Evolutionary conservation across 2,329 filamentous ascomycete genomes (phyloP).

Genomic region (Phyllosticta citribraziliensis): DNA sequence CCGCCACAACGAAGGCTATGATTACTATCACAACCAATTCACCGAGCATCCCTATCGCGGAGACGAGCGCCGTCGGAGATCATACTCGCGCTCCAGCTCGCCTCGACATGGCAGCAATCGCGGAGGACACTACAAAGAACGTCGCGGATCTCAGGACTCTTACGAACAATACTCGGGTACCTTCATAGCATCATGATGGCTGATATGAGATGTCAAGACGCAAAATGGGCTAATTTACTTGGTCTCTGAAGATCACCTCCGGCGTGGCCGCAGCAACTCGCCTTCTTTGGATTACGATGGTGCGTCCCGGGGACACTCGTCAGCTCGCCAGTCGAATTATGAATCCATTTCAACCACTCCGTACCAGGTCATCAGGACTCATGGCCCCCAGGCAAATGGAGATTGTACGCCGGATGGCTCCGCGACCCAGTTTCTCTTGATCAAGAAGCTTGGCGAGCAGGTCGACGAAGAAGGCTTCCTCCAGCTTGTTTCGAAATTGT

Average conservation of each 20-base stretch:
- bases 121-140: neutral
- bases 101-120: slow-evolving; percentile 2
- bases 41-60: neutral
- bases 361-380: neutral
- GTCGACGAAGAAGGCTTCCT: neutral
- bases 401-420: slow-evolving; percentile 15
- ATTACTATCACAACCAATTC: neutral
- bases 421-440: slow-evolving; percentile 11
- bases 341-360: neutral
- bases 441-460: slow-evolving; percentile 34
- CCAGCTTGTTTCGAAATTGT: slow-evolving; percentile 63
- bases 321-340: slow-evolving; percentile 7
- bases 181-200: slow-evolving; percentile 10
- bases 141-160: slow-evolving; percentile 7
- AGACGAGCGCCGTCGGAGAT: neutral
- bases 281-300: slow-evolving; percentile 2
- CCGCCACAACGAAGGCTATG: neutral
- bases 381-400: slow-evolving; percentile 10
- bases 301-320: neutral
- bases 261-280: slow-evolving; percentile 6
- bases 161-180: slow-evolving; percentile 9
- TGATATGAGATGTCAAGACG: slow-evolving; percentile 5
- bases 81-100: slow-evolving; percentile 6
- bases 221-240: slow-evolving; percentile 9
- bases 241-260: slow-evolving; percentile 9